Evolutionary conservation across 75 land plant species (phyloP).

Genomic region (Ceratopteris richardii): DNA sequence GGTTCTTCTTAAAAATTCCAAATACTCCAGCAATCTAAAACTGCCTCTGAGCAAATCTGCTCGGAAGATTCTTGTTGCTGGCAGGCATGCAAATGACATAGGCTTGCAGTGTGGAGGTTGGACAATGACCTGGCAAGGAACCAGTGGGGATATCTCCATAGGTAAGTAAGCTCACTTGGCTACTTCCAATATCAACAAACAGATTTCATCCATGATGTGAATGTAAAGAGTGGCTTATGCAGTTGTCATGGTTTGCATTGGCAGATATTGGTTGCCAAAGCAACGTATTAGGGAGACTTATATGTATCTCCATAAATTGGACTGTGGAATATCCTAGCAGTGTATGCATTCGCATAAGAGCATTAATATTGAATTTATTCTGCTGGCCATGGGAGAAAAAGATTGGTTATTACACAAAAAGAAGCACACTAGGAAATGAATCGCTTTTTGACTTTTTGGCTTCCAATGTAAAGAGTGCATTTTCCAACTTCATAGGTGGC

Average conservation of each 20-base stretch:
- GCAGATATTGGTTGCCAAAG: background rate
- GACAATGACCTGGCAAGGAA: conserved; percentile 67
- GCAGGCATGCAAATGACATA: conserved; percentile 77
- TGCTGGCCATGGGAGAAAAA: background rate
- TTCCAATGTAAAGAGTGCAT: background rate
- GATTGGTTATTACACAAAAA: background rate
- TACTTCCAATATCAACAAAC: background rate
- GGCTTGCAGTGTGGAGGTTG: conserved; percentile 94
- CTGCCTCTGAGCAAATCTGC: conserved; percentile 64
- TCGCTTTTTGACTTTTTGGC: background rate
- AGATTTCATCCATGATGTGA: background rate
- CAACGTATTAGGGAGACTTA: too few relatives aligned
- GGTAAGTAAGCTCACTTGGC: conserved; percentile 32
- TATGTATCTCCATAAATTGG: too few relatives aligned
- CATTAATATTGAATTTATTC: background rate
- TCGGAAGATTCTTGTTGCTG: conserved; percentile 62
- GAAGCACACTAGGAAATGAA: background rate
- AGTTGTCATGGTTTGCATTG: background rate
- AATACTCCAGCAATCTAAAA: conserved; percentile 31
- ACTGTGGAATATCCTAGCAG: too few relatives aligned
- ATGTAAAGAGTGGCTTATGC: background rate
- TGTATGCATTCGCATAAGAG: background rate
- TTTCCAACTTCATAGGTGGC: too few relatives aligned
- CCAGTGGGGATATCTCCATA: conserved; percentile 48
- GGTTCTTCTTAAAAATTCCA: conserved; percentile 63